phyloP scores from a whole-genome alignment of 805 yeast species.

The Teunomyces tritomae region DNA sequence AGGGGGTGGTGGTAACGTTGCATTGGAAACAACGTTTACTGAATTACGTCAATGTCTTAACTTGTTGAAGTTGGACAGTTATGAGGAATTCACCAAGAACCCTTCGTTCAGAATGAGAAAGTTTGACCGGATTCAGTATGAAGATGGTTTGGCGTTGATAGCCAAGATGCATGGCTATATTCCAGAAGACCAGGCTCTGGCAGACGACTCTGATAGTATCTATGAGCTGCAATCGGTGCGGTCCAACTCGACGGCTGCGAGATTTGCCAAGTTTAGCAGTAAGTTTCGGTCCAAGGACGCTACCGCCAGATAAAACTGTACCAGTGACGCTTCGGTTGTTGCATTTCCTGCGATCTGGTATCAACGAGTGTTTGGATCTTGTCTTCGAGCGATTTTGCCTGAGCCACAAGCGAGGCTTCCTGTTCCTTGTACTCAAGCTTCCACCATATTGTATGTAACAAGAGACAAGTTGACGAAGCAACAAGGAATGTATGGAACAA shows the following conservation, averaged over 20 bases:
- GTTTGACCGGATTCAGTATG: constrained; percentile 72
- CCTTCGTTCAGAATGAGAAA: constrained; percentile 43
- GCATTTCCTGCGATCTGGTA: constrained; percentile 20
- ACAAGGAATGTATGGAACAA: constrained; percentile 37
- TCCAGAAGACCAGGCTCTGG: constrained; percentile 15
- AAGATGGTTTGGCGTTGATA: constrained; percentile 61
- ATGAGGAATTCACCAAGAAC: constrained; percentile 61
- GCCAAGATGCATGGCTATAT: constrained; percentile 44
- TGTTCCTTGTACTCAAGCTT: constrained; percentile 28
- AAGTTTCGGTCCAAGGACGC: constrained; percentile 6
- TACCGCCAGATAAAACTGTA: constrained; percentile 11
- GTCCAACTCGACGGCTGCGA: constrained; percentile 18
- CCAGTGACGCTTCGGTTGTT: constrained; percentile 11
- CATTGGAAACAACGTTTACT: constrained; percentile 69
- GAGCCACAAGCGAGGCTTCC: constrained; percentile 14
- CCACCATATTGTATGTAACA: constrained; percentile 33
- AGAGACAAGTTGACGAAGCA: constrained; percentile 38
- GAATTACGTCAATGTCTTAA: constrained; percentile 80
- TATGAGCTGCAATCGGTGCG: constrained; percentile 22
- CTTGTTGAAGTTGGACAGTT: constrained; percentile 60
- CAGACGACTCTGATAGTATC: constrained; percentile 6
- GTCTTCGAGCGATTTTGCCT: constrained; percentile 20
- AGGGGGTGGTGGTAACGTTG: constrained; percentile 38
- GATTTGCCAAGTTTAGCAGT: constrained; percentile 17
- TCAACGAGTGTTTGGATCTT: constrained; percentile 29